These are phyloP conservation scores for Tothia fuscella DNA, from an alignment of 2,329 filamentous ascomycete genomes.

Conservation along the genomic window DNA sequence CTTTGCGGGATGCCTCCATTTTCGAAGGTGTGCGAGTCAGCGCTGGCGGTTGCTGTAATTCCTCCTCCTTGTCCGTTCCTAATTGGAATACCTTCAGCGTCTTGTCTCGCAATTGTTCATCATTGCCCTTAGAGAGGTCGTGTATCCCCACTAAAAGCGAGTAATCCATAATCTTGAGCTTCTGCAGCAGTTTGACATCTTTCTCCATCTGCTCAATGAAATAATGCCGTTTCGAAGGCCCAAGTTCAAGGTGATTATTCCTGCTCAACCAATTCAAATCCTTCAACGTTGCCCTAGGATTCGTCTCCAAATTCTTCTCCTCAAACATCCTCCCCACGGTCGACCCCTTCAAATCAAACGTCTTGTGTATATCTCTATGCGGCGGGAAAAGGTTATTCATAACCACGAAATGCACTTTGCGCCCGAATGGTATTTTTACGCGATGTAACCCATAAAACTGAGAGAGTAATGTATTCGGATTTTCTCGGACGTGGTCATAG, in stretches of 20 bases:
- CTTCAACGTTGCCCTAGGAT: constrained; percentile 87
- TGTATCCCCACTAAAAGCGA: constrained; percentile 91
- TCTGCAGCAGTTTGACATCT: constrained; percentile 78
- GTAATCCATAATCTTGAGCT: constrained; percentile 96
- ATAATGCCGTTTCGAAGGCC: constrained; percentile 72
- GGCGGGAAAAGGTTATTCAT: constrained; percentile 99
- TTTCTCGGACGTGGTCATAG: constrained; percentile 81
- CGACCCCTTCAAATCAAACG: constrained; percentile 93
- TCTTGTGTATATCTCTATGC: constrained; percentile 92
- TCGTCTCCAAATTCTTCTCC: constrained; percentile 76
- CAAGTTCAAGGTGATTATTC: constrained; percentile 75
- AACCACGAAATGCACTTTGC: constrained; percentile 98
- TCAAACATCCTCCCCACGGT: constrained; percentile 85
- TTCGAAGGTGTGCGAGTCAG: constrained; percentile 87
- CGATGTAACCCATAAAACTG: constrained; percentile 96
- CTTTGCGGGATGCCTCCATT: constrained; percentile 81
- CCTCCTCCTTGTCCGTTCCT: constrained; percentile 48
- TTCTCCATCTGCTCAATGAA: constrained; percentile 82
- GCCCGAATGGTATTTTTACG: constrained; percentile 95
- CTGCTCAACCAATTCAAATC: constrained; percentile 93
- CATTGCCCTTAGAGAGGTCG: constrained; percentile 79
- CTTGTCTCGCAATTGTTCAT: constrained; percentile 83
- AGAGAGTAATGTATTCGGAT: constrained; percentile 92
- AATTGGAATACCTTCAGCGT: constrained; percentile 91
- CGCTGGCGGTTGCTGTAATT: constrained; percentile 46